Conservation (phyloP, 345 rosid species). For the Citrus mangshanensis region DNA sequence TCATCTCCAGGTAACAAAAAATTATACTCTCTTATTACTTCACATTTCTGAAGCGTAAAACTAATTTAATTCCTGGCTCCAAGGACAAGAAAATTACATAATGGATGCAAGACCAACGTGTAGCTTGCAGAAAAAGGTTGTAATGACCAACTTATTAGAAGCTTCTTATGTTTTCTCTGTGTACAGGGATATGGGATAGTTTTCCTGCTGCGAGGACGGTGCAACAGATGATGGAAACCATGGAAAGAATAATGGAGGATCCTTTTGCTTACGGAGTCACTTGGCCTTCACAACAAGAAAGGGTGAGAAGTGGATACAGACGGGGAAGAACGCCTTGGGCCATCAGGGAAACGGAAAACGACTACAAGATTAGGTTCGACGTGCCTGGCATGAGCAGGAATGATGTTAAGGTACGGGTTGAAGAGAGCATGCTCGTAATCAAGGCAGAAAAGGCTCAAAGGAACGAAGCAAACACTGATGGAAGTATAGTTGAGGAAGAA, state of each 20-base stretch:
- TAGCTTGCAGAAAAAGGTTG: no score
- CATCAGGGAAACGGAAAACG: constrained; percentile 18
- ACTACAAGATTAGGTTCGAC: constrained; percentile 26
- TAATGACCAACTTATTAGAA: neutral
- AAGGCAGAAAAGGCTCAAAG: constrained; percentile 20
- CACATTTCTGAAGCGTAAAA: neutral
- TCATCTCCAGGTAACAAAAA: neutral
- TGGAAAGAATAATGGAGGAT: constrained; percentile 23
- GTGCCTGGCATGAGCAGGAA: constrained; percentile 35
- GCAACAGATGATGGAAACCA: constrained; percentile 28
- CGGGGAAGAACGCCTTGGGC: constrained; percentile 30
- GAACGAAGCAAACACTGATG: neutral
- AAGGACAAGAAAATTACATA: neutral
- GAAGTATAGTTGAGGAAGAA: constrained; percentile 13
- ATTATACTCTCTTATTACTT: neutral
- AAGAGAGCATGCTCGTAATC: constrained; percentile 27
- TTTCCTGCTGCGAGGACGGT: constrained; percentile 22
- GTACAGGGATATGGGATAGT: constrained; percentile 18
- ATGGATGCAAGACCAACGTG: neutral
- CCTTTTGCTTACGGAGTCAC: neutral
- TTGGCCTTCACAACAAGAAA: constrained; percentile 3
- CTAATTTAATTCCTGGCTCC: no score
- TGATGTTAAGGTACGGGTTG: constrained; percentile 30
- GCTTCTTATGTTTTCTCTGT: neutral
- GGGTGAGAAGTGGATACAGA: constrained; percentile 9